These are phyloP conservation scores for Aureobasidium subglaciale DNA, from an alignment of 2,329 filamentous ascomycete species.

Conservation along the genomic window DNA sequence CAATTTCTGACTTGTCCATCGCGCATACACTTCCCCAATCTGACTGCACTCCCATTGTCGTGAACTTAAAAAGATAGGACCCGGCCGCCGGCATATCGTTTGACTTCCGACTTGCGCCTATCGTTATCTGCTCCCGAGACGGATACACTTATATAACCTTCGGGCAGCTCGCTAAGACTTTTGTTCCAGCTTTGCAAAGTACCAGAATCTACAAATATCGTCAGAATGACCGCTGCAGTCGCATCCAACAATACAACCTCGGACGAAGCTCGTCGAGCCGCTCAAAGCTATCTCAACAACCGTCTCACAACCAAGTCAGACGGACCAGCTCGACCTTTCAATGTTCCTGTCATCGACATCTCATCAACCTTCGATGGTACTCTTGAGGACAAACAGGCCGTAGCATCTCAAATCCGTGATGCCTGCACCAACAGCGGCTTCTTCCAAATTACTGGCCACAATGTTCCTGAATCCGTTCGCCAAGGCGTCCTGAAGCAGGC, in stretches of 20 bases:
- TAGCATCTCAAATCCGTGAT: slow-evolving; percentile 36
- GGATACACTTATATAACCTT: not conserved
- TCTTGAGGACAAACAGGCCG: slow-evolving; percentile 30
- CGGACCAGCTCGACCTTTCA: slow-evolving; percentile 2
- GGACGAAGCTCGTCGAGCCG: slow-evolving; percentile 7
- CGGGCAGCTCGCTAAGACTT: too few relatives aligned
- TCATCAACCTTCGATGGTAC: slow-evolving; percentile 33
- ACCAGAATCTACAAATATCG: too few relatives aligned
- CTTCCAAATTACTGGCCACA: slow-evolving; percentile 15
- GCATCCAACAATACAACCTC: not conserved
- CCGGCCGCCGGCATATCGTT: not conserved
- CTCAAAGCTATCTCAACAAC: slow-evolving; percentile 13
- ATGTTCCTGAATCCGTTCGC: slow-evolving; percentile 21
- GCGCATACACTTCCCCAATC: not conserved
- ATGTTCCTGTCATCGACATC: slow-evolving; percentile 36
- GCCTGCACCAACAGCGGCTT: slow-evolving; percentile 35
- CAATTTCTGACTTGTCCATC: not conserved
- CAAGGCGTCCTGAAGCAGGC: slow-evolving; percentile 33
- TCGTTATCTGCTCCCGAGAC: not conserved
- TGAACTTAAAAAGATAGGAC: not conserved
- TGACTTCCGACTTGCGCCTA: not conserved
- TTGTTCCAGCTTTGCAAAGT: not conserved
- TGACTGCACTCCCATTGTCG: not conserved
- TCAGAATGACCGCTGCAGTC: too few relatives aligned
- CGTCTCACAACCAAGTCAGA: slow-evolving; percentile 2